These are phyloP conservation scores for Sporothrix dimorphospora DNA, from an alignment of 2,329 filamentous ascomycete genomes.

Conservation along the genomic window DNA sequence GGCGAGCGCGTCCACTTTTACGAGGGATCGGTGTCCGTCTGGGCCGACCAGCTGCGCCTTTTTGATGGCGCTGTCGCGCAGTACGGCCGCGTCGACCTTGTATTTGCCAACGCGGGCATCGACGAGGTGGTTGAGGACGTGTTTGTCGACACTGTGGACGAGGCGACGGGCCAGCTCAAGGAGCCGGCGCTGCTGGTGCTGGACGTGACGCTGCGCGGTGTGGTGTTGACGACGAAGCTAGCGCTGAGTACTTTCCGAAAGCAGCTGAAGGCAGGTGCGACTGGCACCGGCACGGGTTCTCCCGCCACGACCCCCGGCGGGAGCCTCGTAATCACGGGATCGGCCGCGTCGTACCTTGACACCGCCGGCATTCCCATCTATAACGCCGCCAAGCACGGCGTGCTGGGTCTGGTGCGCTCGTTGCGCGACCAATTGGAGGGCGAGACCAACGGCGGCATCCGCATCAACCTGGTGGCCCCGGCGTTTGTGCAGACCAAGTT, in stretches of 20 bases:
- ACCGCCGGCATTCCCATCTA: conserved; percentile 22
- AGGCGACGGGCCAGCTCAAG: conserved; percentile 1
- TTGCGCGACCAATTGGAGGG: conserved; percentile 40
- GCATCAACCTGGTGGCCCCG: conserved; percentile 28
- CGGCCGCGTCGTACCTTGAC: conserved; percentile 25
- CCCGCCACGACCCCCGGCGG: neutral
- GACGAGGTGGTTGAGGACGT: conserved; percentile 19
- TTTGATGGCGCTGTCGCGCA: conserved; percentile 17
- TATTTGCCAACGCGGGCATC: conserved; percentile 27
- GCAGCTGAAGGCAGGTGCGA: neutral
- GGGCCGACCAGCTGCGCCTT: conserved; percentile 24
- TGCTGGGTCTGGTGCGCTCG: conserved; percentile 22
- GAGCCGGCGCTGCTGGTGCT: conserved; percentile 17
- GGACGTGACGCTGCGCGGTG: conserved; percentile 19
- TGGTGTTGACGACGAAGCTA: conserved; percentile 21
- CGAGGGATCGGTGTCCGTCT: conserved; percentile 18
- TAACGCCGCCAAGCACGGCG: conserved; percentile 26
- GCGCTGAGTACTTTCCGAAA: conserved; percentile 16
- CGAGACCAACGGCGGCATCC: conserved; percentile 33
- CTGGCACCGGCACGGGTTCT: neutral
- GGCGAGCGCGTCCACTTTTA: conserved; percentile 18
- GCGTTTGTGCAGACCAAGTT: conserved; percentile 47
- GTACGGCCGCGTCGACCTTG: conserved; percentile 24
- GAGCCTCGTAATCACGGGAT: conserved; percentile 21
- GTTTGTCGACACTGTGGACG: conserved; percentile 15